Conservation (phyloP, 495 filamentous ascomycete species). For the Chaetomium cochliodes region DNA sequence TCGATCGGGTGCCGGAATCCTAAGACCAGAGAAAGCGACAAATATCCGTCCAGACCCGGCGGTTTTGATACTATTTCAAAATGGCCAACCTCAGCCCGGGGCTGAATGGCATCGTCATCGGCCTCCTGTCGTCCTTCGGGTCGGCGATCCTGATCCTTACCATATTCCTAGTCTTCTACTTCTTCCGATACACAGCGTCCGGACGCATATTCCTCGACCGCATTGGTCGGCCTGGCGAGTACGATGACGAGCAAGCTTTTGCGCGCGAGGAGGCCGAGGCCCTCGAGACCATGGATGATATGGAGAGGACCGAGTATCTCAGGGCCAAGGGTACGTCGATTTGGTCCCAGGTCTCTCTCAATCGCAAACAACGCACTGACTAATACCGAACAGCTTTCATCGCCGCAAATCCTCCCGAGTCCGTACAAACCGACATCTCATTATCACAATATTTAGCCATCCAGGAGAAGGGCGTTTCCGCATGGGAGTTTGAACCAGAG, state of each 20-base stretch:
- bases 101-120: conserved; percentile 83
- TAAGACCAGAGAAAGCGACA: background rate
- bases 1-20: conserved; percentile 22
- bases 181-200: conserved; percentile 84
- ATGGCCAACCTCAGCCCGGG: conserved; percentile 38
- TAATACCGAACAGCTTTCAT: conserved; percentile 67
- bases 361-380: conserved; percentile 21
- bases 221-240: conserved; percentile 91
- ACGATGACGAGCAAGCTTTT: conserved; percentile 94
- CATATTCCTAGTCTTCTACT: conserved; percentile 83
- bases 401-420: conserved; percentile 92
- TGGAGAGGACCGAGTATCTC: conserved; percentile 84
- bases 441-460: conserved; percentile 96
- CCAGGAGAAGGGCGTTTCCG: conserved; percentile 97
- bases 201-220: conserved; percentile 92
- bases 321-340: conserved; percentile 83
- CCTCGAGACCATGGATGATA: conserved; percentile 91
- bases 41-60: background rate
- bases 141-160: conserved; percentile 80
- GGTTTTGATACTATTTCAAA: conserved; percentile 4
- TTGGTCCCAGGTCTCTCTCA: background rate
- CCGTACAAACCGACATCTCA: conserved; percentile 92
- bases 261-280: conserved; percentile 91
- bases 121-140: conserved; percentile 93
- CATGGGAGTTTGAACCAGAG: conserved; percentile 98